phyloP scores from a whole-genome alignment of 2,329 filamentous ascomycete species.

The Aspergillus chevalieri region DNA sequence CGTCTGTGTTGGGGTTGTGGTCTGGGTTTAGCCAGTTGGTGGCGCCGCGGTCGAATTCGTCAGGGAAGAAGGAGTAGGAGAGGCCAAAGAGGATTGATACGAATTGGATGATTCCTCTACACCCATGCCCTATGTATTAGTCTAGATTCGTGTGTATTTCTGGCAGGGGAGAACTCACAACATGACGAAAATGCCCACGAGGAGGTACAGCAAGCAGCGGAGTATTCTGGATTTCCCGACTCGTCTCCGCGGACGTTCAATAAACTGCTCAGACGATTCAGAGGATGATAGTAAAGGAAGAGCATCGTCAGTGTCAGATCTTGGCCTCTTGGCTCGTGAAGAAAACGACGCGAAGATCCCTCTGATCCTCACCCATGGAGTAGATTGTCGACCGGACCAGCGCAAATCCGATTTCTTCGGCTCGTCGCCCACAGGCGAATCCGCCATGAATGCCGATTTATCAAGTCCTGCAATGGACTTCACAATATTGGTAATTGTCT shows the following conservation, averaged over 20 bases:
- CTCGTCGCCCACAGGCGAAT: neutral
- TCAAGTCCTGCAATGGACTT: neutral
- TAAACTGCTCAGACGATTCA: constrained; percentile 1
- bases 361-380: constrained; percentile 3
- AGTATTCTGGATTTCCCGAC: constrained; percentile 9
- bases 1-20: constrained; percentile 25
- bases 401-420: neutral
- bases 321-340: neutral
- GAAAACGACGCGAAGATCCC: constrained; percentile 6
- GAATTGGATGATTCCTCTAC: constrained; percentile 37
- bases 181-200: constrained; percentile 26
- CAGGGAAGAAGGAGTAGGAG: constrained; percentile 36
- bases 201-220: constrained; percentile 13
- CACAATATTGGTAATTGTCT: neutral
- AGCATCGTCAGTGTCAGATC: constrained; percentile 1
- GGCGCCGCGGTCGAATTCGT: constrained; percentile 34
- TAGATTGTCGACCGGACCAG: neutral
- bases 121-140: neutral
- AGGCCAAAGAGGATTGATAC: constrained; percentile 34
- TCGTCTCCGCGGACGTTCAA: constrained; percentile 8
- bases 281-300: constrained; percentile 5
- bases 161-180: constrained; percentile 18
- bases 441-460: neutral
- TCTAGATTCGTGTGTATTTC: neutral
- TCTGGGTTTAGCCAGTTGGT: constrained; percentile 37